Percentiles rank a stretch among this genome's conserved stretches.
These are phyloP conservation scores for Quercus dentata DNA, from an alignment of 306 rosid genomes.

Conservation along the genomic window DNA sequence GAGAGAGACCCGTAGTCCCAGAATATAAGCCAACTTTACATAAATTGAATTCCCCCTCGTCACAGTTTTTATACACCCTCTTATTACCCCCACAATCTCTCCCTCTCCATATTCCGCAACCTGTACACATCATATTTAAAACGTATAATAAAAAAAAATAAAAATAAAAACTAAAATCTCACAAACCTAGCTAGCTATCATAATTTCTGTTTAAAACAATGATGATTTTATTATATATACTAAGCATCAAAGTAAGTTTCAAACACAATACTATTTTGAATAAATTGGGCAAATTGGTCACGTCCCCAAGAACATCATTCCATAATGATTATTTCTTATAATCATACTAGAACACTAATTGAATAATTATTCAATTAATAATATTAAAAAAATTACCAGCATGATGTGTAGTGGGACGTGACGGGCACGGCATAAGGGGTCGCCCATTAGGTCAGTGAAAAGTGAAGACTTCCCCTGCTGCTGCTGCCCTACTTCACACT, in stretches of 20 bases:
- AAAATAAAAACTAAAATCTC: neutral
- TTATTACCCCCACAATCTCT: slow-evolving; percentile 73
- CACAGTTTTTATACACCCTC: slow-evolving; percentile 86
- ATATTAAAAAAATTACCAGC: slow-evolving; percentile 52
- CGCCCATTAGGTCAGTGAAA: slow-evolving; percentile 85
- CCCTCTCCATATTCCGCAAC: slow-evolving; percentile 85
- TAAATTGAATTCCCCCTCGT: slow-evolving; percentile 51
- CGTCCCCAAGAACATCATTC: too few relatives aligned
- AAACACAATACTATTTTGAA: too few relatives aligned
- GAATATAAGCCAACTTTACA: slow-evolving; percentile 70
- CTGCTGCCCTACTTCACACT: slow-evolving; percentile 67
- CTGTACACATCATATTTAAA: slow-evolving; percentile 21
- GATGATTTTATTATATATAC: too few relatives aligned
- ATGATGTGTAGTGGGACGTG: slow-evolving; percentile 69
- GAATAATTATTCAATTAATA: too few relatives aligned
- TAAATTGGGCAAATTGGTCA: too few relatives aligned
- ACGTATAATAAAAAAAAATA: neutral
- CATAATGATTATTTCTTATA: too few relatives aligned
- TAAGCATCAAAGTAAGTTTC: too few relatives aligned
- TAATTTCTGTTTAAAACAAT: too few relatives aligned
- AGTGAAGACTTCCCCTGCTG: slow-evolving; percentile 69
- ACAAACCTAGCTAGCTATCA: neutral
- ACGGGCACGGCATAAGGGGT: slow-evolving; percentile 82
- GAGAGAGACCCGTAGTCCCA: slow-evolving; percentile 90
- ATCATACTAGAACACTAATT: too few relatives aligned